Evolutionary conservation across 331 rosid species (phyloP).

Genomic region (Dryas integrifolia): DNA sequence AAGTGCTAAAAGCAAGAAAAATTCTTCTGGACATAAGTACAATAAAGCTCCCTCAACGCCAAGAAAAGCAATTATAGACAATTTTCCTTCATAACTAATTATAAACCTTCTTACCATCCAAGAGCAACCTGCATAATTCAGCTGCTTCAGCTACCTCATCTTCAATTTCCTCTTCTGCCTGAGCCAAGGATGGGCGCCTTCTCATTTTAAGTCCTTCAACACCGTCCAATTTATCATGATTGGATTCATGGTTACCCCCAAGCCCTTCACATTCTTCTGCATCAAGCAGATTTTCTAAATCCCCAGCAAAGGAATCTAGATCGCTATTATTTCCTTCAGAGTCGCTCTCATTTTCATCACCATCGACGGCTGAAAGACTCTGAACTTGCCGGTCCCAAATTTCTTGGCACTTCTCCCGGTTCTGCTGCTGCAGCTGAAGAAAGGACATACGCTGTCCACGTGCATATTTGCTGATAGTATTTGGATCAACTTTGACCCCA

Average conservation of each 20-base stretch:
- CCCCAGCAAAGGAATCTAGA: constrained; percentile 97
- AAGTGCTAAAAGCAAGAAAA: not conserved
- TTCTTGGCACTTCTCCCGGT: constrained; percentile 95
- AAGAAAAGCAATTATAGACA: not conserved
- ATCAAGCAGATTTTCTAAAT: constrained; percentile 93
- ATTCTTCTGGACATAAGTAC: not conserved
- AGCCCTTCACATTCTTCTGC: constrained; percentile 90
- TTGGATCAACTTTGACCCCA: constrained; percentile 93
- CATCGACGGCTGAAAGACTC: constrained; percentile 69
- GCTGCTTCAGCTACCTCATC: constrained; percentile 96
- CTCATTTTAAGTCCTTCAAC: constrained; percentile 94
- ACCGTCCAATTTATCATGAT: constrained; percentile 76
- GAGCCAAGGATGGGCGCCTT: constrained; percentile 72
- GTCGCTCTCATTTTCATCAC: constrained; percentile 88
- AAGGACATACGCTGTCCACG: constrained; percentile 99
- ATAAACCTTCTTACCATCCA: constrained; percentile 63
- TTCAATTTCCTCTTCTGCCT: constrained; percentile 88
- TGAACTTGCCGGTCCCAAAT: constrained; percentile 97
- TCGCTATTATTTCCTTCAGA: constrained; percentile 94
- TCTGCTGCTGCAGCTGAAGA: constrained; percentile 98
- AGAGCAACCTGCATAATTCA: constrained; percentile 75
- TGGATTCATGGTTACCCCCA: constrained; percentile 60
- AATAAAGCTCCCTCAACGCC: not conserved
- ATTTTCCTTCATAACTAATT: not conserved
- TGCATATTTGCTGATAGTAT: constrained; percentile 92